These are phyloP conservation scores for Cyclotella sp. DNA, from an alignment of 108 stramenopile species.

Conservation along the genomic window DNA sequence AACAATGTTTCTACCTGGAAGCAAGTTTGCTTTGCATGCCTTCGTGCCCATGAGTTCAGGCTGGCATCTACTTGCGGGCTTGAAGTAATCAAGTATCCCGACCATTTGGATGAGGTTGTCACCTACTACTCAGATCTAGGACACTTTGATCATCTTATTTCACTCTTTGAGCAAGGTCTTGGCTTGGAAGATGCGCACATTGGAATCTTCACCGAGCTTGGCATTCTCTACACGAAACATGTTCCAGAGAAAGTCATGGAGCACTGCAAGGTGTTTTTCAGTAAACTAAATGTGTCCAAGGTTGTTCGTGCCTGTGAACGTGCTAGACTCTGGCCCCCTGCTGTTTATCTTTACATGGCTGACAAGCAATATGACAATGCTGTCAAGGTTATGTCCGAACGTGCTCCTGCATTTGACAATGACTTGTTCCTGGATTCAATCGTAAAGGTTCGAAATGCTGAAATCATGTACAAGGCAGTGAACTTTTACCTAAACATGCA, in stretches of 20 bases:
- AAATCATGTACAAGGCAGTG: conserved; percentile 99
- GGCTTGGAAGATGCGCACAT: conserved; percentile 98
- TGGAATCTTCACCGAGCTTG: conserved; percentile 99
- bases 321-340: conserved; percentile 95
- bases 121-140: conserved; percentile 97
- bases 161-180: conserved; percentile 98
- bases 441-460: conserved; percentile 96
- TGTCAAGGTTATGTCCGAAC: conserved; percentile 99
- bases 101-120: conserved; percentile 99
- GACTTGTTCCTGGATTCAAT: conserved; percentile 97
- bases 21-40: conserved; percentile 96
- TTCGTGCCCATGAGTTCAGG: conserved; percentile 96
- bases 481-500: conserved; percentile 93
- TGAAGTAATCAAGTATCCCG: conserved; percentile 99
- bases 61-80: conserved; percentile 97
- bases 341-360: conserved; percentile 97
- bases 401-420: conserved; percentile 91
- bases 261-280: conserved; percentile 99
- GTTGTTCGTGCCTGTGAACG: conserved; percentile 98
- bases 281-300: conserved; percentile 97
- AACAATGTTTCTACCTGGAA: conserved; percentile 99
- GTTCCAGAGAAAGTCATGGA: conserved; percentile 99
- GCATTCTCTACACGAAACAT: conserved; percentile 99
- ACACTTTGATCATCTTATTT: conserved; percentile 94
- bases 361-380: conserved; percentile 98